These are phyloP conservation scores for Penicillium brasilianum DNA, from an alignment of 2,329 filamentous ascomycete genomes.

Conservation along the genomic window DNA sequence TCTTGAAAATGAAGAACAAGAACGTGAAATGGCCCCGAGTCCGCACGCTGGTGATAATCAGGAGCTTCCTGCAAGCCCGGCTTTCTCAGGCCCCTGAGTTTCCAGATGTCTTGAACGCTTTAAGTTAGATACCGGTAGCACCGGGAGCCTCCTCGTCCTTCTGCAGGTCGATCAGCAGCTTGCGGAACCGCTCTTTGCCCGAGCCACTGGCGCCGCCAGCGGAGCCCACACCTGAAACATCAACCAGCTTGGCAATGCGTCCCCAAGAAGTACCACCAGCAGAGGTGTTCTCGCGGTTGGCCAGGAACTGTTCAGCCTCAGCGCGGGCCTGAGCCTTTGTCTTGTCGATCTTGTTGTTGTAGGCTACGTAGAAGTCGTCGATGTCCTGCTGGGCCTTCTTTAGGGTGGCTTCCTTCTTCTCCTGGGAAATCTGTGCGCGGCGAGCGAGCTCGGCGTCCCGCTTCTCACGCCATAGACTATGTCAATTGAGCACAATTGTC, in stretches of 20 bases:
- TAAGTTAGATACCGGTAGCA: conserved; percentile 53
- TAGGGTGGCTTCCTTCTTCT: conserved; percentile 83
- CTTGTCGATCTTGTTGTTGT: conserved; percentile 98
- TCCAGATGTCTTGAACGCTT: conserved; percentile 7
- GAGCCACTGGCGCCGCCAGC: conserved; percentile 86
- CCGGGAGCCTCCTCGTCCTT: conserved; percentile 89
- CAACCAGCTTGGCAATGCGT: conserved; percentile 95
- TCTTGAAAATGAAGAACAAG: conserved; percentile 18
- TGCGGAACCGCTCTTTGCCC: conserved; percentile 95
- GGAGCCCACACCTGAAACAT: conserved; percentile 89
- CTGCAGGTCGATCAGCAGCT: conserved; percentile 81
- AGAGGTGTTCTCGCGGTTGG: conserved; percentile 86
- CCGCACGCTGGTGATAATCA: conserved; percentile 7
- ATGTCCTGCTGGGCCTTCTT: conserved; percentile 92
- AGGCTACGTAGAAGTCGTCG: conserved; percentile 99
- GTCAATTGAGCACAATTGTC: conserved; percentile 6
- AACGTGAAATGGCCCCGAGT: conserved; percentile 10
- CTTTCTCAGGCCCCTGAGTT: conserved; percentile 11
- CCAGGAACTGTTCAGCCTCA: conserved; percentile 92
- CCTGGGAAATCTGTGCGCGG: conserved; percentile 80
- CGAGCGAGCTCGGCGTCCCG: conserved; percentile 82
- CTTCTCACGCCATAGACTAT: conserved; percentile 83
- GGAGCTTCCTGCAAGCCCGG: conserved; percentile 12
- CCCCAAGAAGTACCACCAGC: conserved; percentile 98
- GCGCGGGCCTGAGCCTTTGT: conserved; percentile 82